These are phyloP conservation scores for Ajuga chamaepitys DNA, from an alignment of 257 asterid genomes.

Conservation along the genomic window DNA sequence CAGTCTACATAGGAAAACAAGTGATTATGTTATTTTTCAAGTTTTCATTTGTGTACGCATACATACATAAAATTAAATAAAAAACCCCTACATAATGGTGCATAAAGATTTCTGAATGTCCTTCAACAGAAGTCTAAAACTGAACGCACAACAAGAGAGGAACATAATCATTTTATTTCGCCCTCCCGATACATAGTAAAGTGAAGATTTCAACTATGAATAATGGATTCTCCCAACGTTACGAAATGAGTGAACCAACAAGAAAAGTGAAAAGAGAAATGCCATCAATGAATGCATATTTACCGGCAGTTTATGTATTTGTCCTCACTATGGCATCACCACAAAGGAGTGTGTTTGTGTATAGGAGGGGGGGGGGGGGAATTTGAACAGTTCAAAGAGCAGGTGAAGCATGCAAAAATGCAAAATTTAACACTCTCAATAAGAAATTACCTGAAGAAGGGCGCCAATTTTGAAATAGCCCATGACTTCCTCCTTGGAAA, in stretches of 20 bases:
- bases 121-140: too few species aligned
- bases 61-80: neutral
- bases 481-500: constrained; percentile 76
- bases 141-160: too few species aligned
- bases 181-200: too few species aligned
- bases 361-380: too few species aligned
- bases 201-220: neutral
- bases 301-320: too few species aligned
- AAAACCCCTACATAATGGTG: too few species aligned
- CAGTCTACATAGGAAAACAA: constrained; percentile 27
- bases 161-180: too few species aligned
- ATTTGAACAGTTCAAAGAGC: neutral
- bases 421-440: neutral
- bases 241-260: neutral
- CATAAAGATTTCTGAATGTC: too few species aligned
- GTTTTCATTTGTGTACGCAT: neutral
- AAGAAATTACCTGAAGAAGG: constrained; percentile 43
- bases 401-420: neutral
- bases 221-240: neutral
- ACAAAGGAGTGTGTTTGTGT: too few species aligned
- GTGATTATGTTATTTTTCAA: neutral
- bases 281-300: neutral
- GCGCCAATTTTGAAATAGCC: constrained; percentile 70
- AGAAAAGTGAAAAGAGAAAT: neutral
- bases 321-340: too few species aligned